Evolutionary conservation across 75 land plant species (phyloP).

Genomic region (Pinus tabuliformis): DNA sequence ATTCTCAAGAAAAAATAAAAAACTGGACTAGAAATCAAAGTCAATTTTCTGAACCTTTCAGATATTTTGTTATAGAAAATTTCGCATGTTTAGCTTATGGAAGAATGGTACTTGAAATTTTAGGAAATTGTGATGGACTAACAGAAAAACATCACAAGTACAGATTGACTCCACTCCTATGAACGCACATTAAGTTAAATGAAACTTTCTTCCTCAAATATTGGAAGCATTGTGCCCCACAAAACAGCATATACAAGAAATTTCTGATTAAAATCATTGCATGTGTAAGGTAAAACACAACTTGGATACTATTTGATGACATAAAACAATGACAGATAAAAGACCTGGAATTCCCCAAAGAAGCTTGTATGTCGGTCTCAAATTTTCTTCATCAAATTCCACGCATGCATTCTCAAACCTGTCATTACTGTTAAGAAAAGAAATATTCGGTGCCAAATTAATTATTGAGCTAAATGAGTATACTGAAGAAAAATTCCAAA

Average conservation of each 20-base stretch:
- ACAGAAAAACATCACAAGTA: not conserved
- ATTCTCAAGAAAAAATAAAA: too few species aligned
- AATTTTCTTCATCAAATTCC: constrained; percentile 86
- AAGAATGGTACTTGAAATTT: not conserved
- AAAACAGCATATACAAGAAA: not conserved
- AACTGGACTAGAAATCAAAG: too few species aligned
- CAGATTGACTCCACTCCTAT: not conserved
- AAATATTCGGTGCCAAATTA: not conserved
- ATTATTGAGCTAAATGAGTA: not conserved
- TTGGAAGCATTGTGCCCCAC: not conserved
- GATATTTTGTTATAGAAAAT: too few species aligned
- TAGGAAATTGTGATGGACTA: not conserved
- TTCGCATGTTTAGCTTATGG: not conserved
- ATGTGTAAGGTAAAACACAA: not conserved
- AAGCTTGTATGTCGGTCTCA: constrained; percentile 87
- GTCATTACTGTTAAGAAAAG: constrained; percentile 48
- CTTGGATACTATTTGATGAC: not conserved
- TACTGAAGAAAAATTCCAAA: not conserved
- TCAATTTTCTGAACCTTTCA: too few species aligned
- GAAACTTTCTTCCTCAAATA: not conserved
- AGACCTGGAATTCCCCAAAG: constrained; percentile 98
- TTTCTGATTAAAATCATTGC: not conserved
- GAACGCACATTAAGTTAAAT: not conserved
- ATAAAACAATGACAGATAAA: not conserved
- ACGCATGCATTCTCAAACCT: constrained; percentile 95